Conservation (phyloP, 177 flowering plant genomes). For the Tripterygium wilfordii region DNA sequence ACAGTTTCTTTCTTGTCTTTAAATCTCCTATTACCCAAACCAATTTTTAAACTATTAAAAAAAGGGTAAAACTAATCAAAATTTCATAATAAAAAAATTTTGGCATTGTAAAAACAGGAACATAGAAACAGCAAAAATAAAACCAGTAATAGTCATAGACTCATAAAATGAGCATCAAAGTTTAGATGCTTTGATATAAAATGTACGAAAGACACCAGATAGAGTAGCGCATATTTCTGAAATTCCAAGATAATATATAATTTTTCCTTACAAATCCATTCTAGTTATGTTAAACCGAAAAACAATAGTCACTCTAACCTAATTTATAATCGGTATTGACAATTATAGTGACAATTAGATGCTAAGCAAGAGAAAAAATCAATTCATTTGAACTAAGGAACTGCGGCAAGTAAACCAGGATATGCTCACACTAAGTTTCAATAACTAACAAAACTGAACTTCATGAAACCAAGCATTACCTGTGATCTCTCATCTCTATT, state of each 20-base stretch:
- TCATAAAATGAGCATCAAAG: not conserved
- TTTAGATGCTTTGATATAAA: too few species aligned
- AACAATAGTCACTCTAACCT: too few species aligned
- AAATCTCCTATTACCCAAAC: constrained; percentile 44
- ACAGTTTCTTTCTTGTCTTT: constrained; percentile 74
- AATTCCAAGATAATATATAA: too few species aligned
- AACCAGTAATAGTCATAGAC: too few species aligned
- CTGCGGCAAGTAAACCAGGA: too few species aligned
- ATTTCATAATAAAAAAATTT: not conserved
- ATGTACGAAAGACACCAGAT: too few species aligned
- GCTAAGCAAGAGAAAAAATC: not conserved
- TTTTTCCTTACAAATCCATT: too few species aligned
- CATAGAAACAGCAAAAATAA: not conserved
- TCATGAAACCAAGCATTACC: constrained; percentile 27
- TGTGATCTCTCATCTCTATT: constrained; percentile 39
- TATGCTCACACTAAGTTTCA: too few species aligned
- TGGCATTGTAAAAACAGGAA: not conserved
- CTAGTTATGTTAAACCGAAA: too few species aligned
- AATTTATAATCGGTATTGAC: too few species aligned
- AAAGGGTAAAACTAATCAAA: not conserved
- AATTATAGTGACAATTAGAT: not conserved
- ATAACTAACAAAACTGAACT: not conserved
- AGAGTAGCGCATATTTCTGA: too few species aligned
- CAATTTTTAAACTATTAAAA: constrained; percentile 2
- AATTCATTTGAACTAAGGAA: too few species aligned